These are phyloP conservation scores for Cardamine occulta DNA, from an alignment of 345 rosid genomes.

Conservation along the genomic window DNA sequence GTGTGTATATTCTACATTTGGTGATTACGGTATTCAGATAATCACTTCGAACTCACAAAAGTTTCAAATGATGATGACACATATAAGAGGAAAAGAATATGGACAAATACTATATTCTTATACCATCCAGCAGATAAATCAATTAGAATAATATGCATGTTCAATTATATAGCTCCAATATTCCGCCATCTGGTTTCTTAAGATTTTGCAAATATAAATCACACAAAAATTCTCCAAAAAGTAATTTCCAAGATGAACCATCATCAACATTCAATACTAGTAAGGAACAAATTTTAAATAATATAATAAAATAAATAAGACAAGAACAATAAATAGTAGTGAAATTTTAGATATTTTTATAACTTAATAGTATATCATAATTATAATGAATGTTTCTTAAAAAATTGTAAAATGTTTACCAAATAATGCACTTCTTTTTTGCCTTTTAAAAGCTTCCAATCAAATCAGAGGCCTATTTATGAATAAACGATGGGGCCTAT, in stretches of 20 bases:
- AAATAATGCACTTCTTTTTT: background rate
- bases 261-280: background rate
- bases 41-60: background rate
- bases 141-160: background rate
- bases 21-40: background rate
- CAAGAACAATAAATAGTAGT: background rate
- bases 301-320: background rate
- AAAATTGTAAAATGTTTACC: background rate
- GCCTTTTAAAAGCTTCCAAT: background rate
- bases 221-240: background rate
- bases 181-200: conserved; percentile 3
- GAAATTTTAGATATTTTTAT: background rate
- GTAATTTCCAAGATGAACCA: background rate
- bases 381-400: background rate
- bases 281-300: background rate
- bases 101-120: background rate
- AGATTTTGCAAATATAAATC: conserved; percentile 5
- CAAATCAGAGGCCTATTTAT: background rate
- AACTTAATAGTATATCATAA: background rate
- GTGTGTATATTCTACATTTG: background rate
- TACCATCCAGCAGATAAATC: background rate
- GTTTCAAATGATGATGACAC: conserved; percentile 20
- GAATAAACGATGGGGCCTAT: no score
- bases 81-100: background rate
- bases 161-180: conserved; percentile 14